These are phyloP conservation scores for Debaryomyces fabryi DNA, from an alignment of 1,139 yeast species.

Conservation along the genomic window DNA sequence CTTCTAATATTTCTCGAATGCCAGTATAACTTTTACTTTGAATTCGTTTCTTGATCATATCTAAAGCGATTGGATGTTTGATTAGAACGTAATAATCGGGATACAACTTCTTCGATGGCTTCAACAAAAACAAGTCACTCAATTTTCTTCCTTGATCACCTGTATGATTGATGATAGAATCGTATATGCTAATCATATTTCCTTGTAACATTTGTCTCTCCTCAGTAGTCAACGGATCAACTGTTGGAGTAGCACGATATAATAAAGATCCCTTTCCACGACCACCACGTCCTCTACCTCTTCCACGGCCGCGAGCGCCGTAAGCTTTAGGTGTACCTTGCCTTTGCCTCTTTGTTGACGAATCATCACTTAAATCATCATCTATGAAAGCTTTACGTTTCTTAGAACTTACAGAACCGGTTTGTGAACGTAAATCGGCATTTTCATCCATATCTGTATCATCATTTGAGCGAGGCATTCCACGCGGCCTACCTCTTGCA, in stretches of 20 bases:
- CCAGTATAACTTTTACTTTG: constrained; percentile 53
- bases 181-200: constrained; percentile 46
- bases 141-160: constrained; percentile 47
- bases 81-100: constrained; percentile 88
- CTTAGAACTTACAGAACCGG: constrained; percentile 11
- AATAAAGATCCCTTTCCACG: constrained; percentile 31
- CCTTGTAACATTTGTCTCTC: constrained; percentile 46
- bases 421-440: constrained; percentile 27
- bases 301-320: constrained; percentile 21
- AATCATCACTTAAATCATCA: constrained; percentile 16
- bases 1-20: constrained; percentile 66
- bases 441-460: constrained; percentile 20
- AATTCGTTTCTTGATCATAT: constrained; percentile 63
- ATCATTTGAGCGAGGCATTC: constrained; percentile 24
- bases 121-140: constrained; percentile 65
- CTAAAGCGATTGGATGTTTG: constrained; percentile 79
- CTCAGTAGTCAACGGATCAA: constrained; percentile 44
- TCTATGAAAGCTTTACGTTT: constrained; percentile 13
- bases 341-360: constrained; percentile 28
- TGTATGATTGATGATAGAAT: constrained; percentile 43
- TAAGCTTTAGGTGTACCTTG: constrained; percentile 30
- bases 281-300: constrained; percentile 28
- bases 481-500: constrained; percentile 30
- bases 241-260: constrained; percentile 40
- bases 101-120: constrained; percentile 72